Evolutionary conservation across 1,139 yeast species (phyloP).

Genomic region (Magnusiomyces magnusii): DNA sequence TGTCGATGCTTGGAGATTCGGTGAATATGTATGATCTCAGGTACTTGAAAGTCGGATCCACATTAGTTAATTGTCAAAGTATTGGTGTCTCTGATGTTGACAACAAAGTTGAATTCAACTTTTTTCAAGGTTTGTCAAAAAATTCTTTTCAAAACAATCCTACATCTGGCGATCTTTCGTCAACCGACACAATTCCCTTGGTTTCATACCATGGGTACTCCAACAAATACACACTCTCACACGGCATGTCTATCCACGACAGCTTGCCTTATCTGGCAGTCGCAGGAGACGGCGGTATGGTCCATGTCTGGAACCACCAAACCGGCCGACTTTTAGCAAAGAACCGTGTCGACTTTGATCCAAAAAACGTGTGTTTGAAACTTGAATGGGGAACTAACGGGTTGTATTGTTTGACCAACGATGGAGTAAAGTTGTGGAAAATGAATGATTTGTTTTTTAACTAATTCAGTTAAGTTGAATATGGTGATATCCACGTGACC

Average conservation of each 20-base stretch:
- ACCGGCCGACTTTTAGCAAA: background rate
- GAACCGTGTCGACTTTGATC: background rate
- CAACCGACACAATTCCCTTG: background rate
- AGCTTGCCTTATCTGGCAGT: background rate
- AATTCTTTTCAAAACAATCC: background rate
- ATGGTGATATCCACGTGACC: background rate
- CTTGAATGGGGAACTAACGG: background rate
- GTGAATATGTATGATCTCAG: slow-evolving; percentile 1
- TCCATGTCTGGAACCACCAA: background rate
- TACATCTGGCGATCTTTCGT: background rate
- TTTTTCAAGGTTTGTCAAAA: no score
- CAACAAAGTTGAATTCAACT: no score
- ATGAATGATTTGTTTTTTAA: slow-evolving; percentile 9
- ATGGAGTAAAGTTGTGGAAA: background rate
- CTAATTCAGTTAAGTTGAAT: no score
- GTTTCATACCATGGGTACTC: background rate
- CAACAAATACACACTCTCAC: background rate
- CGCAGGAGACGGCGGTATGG: background rate
- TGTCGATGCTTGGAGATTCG: background rate
- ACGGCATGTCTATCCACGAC: background rate
- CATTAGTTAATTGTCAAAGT: no score
- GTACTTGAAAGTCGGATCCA: no score
- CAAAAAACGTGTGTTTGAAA: background rate
- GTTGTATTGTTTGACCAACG: background rate
- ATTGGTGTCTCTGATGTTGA: no score